Evolutionary conservation across 192 early-diverging fungal species (phyloP).

Genomic region (Geranomyces michiganensis): DNA sequence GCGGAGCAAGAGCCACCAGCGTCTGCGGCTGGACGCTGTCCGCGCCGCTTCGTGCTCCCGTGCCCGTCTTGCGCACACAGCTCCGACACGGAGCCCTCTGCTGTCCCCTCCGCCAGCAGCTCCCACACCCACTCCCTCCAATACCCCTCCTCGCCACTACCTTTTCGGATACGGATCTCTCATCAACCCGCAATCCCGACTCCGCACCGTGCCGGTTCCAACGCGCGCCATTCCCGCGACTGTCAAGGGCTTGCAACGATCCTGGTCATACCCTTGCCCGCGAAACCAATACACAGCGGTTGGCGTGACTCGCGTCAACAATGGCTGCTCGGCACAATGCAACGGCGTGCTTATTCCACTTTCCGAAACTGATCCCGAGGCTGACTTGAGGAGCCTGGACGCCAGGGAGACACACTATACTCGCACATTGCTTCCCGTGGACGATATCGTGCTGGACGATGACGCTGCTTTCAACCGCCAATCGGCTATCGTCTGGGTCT

Average conservation of each 20-base stretch:
- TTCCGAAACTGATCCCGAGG: constrained; percentile 16
- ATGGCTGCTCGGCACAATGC: constrained; percentile 6
- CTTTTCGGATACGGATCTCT: constrained; percentile 54
- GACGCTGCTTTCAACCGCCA: neutral
- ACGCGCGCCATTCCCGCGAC: constrained; percentile 33
- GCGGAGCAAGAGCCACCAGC: too few species aligned
- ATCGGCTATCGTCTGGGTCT: constrained; percentile 42
- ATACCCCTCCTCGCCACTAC: constrained; percentile 29
- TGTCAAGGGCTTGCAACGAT: constrained; percentile 38
- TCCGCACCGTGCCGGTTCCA: constrained; percentile 32
- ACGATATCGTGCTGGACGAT: constrained; percentile 7
- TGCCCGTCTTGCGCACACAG: neutral
- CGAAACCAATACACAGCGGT: constrained; percentile 50
- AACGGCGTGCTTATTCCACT: constrained; percentile 54
- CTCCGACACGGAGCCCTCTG: too few species aligned
- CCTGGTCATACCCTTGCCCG: constrained; percentile 49
- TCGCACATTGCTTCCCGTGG: constrained; percentile 26
- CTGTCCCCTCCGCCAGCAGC: neutral
- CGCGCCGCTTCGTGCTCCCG: too few species aligned
- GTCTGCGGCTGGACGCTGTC: too few species aligned
- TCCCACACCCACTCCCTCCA: neutral
- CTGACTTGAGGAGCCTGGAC: constrained; percentile 41
- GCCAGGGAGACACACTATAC: constrained; percentile 44
- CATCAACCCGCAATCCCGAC: constrained; percentile 45
- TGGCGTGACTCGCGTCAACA: constrained; percentile 27